Base-by-base conservation (phyloP, 495 filamentous ascomycete genomes). In the Trypethelium eluteriae region DNA sequence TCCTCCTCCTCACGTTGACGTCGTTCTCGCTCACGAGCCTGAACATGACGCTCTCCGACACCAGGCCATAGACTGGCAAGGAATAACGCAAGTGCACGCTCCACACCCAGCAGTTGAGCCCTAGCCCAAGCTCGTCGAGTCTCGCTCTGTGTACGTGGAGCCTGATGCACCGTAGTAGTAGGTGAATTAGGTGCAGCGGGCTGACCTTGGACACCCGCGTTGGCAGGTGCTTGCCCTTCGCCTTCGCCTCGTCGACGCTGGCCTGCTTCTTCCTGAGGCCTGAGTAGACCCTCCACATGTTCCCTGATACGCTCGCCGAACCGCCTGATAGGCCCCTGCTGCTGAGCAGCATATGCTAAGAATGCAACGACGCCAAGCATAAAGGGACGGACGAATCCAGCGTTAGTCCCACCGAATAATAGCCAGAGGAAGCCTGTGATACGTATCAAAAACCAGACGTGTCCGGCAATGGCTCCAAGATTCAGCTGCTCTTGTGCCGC, bases 1-100 rank as follows among this genome's bases (percentile, higher is more conserved):
- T 65, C 70, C 63, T 70, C 68, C 59, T 69, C 72, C 63, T 53
- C 62, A 61, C 63, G 6, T 38, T 67, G 64, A 46, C 68, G 67
- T 62, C 65, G 66, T 62, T 69, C 73, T 57, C 44, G 84, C 71
- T 89, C 87, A 46, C 86, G 80, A 44, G 85, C 87, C 67, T 83
- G 81, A 57, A 96, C 90, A 71, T 94, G 89, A 56, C 90, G 78
- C 75, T 96, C 92, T 0, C 91, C 90, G 14, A 96, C 81, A 7
- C 92, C 92, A 0, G 92, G 92, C 38, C 91, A 85, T 63, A 96
- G 78, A 76, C 89, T 94, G 5, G 91, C 91, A 44, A 96, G 75
- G 71, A 96, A 93, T 39, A 96, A 78, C 14, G 92, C 84, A n/a
- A 89, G 74, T 14, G 89, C 88, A 63, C 91, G 83, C 74, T 96